Evolutionary conservation across 2,329 filamentous ascomycete species (phyloP).

Genomic region (Botrytis aclada): DNA sequence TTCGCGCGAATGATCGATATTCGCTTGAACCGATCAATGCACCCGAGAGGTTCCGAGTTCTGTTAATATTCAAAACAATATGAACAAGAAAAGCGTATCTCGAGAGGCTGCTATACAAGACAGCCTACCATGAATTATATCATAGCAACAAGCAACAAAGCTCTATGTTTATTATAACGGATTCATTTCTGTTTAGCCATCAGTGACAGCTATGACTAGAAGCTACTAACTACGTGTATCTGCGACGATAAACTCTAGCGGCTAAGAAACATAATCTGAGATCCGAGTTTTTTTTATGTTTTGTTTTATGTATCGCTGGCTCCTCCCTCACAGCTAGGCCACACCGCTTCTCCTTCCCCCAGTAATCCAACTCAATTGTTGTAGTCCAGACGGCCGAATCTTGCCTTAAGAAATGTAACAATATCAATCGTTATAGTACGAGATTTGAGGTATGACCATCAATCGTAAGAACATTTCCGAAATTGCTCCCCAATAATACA

Average conservation of each 20-base stretch:
- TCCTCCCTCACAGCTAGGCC: not conserved
- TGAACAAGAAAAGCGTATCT: not conserved
- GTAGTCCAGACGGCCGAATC: not conserved
- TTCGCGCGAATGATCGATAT: not conserved
- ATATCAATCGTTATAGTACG: constrained; percentile 6
- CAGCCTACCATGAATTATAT: not conserved
- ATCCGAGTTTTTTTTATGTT: constrained; percentile 18
- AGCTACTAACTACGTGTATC: not conserved
- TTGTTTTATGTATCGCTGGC: constrained; percentile 11
- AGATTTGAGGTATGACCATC: constrained; percentile 16
- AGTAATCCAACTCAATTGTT: constrained; percentile 17
- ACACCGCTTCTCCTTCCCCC: constrained; percentile 12
- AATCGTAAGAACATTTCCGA: constrained; percentile 17
- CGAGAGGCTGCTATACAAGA: not conserved
- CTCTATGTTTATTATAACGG: constrained; percentile 11
- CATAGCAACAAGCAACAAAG: not conserved
- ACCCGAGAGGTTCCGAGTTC: not conserved
- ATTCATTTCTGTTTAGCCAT: constrained; percentile 17
- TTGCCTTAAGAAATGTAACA: constrained; percentile 14
- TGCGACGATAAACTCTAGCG: constrained; percentile 7
- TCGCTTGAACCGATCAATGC: not conserved
- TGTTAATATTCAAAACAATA: not conserved
- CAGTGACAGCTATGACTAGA: not conserved
- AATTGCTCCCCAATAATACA: constrained; percentile 17
- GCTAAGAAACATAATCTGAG: constrained; percentile 15